Percentiles rank a stretch among this genome's conserved stretches.
phyloP scores from a whole-genome alignment of 2,329 filamentous ascomycete species.

The Xylariaceae sp. region DNA sequence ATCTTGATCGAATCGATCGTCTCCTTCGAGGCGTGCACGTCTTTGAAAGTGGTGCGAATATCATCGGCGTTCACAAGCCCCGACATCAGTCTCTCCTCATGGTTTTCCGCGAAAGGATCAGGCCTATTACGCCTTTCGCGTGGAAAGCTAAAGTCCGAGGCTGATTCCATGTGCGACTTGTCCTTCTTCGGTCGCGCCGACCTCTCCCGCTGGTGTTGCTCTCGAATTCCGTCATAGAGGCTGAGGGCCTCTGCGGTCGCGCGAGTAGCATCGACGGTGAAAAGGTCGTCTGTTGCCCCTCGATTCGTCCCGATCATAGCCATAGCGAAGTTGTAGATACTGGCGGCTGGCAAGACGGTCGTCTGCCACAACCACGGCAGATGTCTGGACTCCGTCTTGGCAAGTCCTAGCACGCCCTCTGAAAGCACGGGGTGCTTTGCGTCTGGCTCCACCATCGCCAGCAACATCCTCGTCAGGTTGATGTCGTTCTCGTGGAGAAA shows the following conservation, averaged over 20 bases:
- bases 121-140: conserved; percentile 20
- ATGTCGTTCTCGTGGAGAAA: conserved; percentile 24
- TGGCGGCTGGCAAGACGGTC: conserved; percentile 17
- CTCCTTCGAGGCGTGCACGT: conserved; percentile 77
- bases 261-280: conserved; percentile 12
- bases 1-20: conserved; percentile 86
- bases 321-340: conserved; percentile 25
- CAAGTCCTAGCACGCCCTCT: conserved; percentile 12
- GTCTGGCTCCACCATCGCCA: conserved; percentile 13
- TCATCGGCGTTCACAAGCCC: conserved; percentile 79
- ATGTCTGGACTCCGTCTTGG: conserved; percentile 1
- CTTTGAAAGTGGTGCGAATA: conserved; percentile 80
- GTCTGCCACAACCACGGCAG: conserved; percentile 6
- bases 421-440: neutral
- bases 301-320: conserved; percentile 21
- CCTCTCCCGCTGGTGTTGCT: conserved; percentile 1
- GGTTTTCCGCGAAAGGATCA: conserved; percentile 54
- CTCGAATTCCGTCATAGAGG: too few species aligned
- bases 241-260: conserved; percentile 10
- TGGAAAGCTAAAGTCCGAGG: conserved; percentile 16
- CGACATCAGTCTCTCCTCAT: conserved; percentile 77
- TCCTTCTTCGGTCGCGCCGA: conserved; percentile 18
- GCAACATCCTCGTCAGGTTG: conserved; percentile 16
- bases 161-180: conserved; percentile 12
- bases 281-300: conserved; percentile 9